Conservation (phyloP, 1,139 yeast species). For the Yamadazyma oceani region DNA sequence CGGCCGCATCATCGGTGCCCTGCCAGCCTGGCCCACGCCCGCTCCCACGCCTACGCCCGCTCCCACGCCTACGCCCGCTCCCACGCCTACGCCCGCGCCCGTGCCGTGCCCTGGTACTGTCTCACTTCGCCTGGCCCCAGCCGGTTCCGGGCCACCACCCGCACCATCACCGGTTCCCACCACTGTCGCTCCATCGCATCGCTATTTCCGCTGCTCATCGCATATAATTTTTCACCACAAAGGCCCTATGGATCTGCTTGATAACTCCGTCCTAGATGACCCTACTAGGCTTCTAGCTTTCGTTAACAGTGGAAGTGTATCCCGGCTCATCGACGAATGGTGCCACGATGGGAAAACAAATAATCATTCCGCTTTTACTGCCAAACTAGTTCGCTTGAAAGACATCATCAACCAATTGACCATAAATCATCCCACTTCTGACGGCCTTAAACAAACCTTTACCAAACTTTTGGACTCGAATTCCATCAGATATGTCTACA, state of each 20-base stretch:
- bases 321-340: conserved; percentile 43
- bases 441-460: conserved; percentile 28
- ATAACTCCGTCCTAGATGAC: conserved; percentile 9
- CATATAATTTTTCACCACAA: conserved; percentile 10
- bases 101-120: too few relatives aligned
- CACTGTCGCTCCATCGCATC: too few relatives aligned
- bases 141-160: too few relatives aligned
- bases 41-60: too few relatives aligned
- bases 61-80: too few relatives aligned
- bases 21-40: too few relatives aligned
- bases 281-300: conserved; percentile 14
- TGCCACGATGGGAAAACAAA: conserved; percentile 64
- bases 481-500: conserved; percentile 63
- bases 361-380: conserved; percentile 52
- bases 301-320: conserved; percentile 16
- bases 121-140: too few relatives aligned
- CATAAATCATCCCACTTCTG: neutral
- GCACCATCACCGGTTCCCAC: too few relatives aligned
- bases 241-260: conserved; percentile 14
- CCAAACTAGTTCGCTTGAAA: conserved; percentile 27
- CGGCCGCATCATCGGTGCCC: too few relatives aligned
- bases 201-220: conserved; percentile 3
- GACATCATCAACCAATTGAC: conserved; percentile 2
- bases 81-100: too few relatives aligned
- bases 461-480: conserved; percentile 49